These are phyloP conservation scores for Ogataea hybrid DNA, from an alignment of 1,139 yeast genomes.

Conservation along the genomic window DNA sequence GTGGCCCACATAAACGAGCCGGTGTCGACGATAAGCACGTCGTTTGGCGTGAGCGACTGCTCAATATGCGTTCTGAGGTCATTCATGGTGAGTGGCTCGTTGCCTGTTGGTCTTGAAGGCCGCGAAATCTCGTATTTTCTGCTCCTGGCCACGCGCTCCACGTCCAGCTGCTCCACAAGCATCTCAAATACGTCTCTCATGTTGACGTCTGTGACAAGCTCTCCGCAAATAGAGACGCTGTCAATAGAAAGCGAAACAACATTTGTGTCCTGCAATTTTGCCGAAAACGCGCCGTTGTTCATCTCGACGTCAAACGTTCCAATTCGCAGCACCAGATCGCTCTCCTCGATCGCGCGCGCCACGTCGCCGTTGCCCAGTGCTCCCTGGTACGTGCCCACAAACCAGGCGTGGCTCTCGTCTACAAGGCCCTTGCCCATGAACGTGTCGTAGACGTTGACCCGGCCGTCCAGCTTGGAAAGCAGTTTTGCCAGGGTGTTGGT, in stretches of 20 bases:
- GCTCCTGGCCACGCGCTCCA: constrained; percentile 31
- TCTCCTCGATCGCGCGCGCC: constrained; percentile 36
- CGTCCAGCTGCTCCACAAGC: constrained; percentile 39
- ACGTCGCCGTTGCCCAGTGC: constrained; percentile 39
- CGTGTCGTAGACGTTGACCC: constrained; percentile 46
- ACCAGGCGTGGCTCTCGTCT: constrained; percentile 58
- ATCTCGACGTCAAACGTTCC: constrained; percentile 53
- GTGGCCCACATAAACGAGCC: constrained; percentile 75
- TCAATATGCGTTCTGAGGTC: constrained; percentile 20
- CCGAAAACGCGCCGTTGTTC: constrained; percentile 40
- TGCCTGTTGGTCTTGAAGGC: neutral
- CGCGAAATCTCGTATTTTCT: constrained; percentile 2
- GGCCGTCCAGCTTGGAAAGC: constrained; percentile 37
- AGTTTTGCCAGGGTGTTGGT: constrained; percentile 41
- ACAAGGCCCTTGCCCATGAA: constrained; percentile 52
- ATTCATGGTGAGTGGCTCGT: neutral
- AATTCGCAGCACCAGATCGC: constrained; percentile 49
- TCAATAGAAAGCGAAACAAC: constrained; percentile 30
- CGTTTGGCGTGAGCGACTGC: constrained; percentile 50
- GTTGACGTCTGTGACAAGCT: constrained; percentile 39
- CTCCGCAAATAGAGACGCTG: constrained; percentile 43
- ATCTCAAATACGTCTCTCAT: constrained; percentile 46
- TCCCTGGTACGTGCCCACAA: constrained; percentile 66
- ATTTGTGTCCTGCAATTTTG: constrained; percentile 12
- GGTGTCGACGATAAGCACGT: constrained; percentile 70